Conservation (phyloP, 2,329 filamentous ascomycete genomes). For the Leptographium procerum region DNA sequence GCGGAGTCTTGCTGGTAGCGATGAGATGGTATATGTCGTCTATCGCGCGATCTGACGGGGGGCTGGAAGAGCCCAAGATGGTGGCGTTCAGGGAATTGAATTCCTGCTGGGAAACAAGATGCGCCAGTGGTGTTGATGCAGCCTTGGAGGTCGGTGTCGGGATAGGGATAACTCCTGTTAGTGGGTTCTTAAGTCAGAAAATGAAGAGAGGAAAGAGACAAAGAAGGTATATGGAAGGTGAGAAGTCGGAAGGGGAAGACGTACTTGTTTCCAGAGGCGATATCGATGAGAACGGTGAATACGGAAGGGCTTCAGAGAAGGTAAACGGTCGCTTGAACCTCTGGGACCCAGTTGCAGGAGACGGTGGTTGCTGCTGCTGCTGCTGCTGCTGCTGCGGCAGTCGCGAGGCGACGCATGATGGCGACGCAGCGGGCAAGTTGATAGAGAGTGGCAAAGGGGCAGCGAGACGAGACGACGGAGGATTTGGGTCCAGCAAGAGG, state of each 20-base stretch:
- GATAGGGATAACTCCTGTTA: constrained; percentile 52
- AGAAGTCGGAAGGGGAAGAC: constrained; percentile 11
- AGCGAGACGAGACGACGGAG: constrained; percentile 6
- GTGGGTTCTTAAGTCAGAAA: background rate
- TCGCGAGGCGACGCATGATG: constrained; percentile 2
- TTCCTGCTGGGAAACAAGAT: constrained; percentile 39
- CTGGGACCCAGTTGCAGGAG: constrained; percentile 5
- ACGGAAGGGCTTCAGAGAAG: constrained; percentile 68
- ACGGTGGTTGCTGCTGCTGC: constrained; percentile 1
- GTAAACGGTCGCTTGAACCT: constrained; percentile 38
- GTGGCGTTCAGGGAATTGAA: constrained; percentile 64
- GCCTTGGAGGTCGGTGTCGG: constrained; percentile 48
- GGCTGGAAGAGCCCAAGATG: constrained; percentile 26
- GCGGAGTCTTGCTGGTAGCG: constrained; percentile 52
- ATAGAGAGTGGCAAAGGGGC: constrained; percentile 6
- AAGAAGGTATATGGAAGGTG: constrained; percentile 8
- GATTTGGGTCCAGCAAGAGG: constrained; percentile 11
- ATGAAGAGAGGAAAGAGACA: background rate
- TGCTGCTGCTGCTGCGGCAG: background rate
- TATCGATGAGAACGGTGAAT: constrained; percentile 70
- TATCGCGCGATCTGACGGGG: constrained; percentile 47
- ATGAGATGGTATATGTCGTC: constrained; percentile 66
- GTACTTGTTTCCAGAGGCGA: constrained; percentile 66
- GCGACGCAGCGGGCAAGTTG: constrained; percentile 6
- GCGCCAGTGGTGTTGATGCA: constrained; percentile 36